Conservation (phyloP, 768 basidiomycete genomes). For the Harrya chromipes region DNA sequence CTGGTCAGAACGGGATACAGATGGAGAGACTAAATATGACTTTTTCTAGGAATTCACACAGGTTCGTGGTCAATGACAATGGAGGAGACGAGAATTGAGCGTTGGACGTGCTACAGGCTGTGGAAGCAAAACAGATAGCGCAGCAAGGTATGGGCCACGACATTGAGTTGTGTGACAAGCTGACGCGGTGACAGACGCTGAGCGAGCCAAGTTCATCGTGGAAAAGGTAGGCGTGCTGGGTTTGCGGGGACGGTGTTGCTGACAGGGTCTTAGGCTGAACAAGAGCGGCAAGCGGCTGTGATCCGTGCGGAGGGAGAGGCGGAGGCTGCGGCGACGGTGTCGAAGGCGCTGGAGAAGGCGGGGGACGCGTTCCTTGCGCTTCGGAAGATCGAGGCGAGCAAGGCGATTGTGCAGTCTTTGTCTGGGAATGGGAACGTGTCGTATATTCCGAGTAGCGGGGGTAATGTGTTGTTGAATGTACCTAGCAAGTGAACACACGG, state of each 20-base stretch:
- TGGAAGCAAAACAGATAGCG: slow-evolving; percentile 99
- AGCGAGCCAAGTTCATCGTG: slow-evolving; percentile 98
- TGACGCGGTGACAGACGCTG: slow-evolving; percentile 66
- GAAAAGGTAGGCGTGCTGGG: slow-evolving; percentile 68
- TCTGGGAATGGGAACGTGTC: slow-evolving; percentile 79
- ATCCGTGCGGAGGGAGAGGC: slow-evolving; percentile 99
- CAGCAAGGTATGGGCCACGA: slow-evolving; percentile 74
- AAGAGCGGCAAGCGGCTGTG: slow-evolving; percentile 97
- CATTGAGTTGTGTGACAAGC: background rate
- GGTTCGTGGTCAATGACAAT: slow-evolving; percentile 25
- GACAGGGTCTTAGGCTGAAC: slow-evolving; percentile 73
- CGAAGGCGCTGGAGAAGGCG: slow-evolving; percentile 84
- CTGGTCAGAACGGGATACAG: background rate
- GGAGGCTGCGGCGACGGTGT: slow-evolving; percentile 93
- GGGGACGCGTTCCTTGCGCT: slow-evolving; percentile 95
- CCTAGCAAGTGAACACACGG: slow-evolving; percentile 42
- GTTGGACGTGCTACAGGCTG: slow-evolving; percentile 51
- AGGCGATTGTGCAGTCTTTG: slow-evolving; percentile 91
- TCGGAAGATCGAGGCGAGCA: slow-evolving; percentile 95
- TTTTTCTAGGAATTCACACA: slow-evolving; percentile 79
- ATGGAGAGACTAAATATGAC: slow-evolving; percentile 5
- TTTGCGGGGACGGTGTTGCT: slow-evolving; percentile 11
- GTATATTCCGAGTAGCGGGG: slow-evolving; percentile 79
- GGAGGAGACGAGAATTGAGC: background rate
- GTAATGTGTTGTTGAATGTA: slow-evolving; percentile 82